Conservation (phyloP, 805 yeast species). For the Groenewaldozyma tartarivorans region DNA sequence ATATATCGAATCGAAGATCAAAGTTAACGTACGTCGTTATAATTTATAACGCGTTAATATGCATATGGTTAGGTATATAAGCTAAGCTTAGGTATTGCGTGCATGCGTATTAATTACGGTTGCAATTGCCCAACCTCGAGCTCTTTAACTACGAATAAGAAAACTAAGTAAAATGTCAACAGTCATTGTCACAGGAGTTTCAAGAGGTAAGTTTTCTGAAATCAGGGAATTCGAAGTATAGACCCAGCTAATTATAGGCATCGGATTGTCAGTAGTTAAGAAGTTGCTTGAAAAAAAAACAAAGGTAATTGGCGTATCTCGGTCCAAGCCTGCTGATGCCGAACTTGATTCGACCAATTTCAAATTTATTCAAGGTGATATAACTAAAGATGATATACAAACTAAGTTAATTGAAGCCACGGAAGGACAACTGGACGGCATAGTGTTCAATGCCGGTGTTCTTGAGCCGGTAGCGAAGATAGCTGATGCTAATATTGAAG, state of each 20-base stretch:
- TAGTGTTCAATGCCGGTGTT: constrained; percentile 65
- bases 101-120: no score
- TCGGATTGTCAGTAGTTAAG: constrained; percentile 70
- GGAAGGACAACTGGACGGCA: constrained; percentile 43
- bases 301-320: constrained; percentile 61
- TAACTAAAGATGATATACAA: constrained; percentile 32
- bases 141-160: no score
- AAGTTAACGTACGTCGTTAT: no score
- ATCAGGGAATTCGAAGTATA: background rate
- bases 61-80: no score
- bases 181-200: constrained; percentile 31
- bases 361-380: constrained; percentile 42
- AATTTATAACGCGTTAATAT: no score
- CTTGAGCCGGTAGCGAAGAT: constrained; percentile 61
- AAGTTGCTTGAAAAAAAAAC: constrained; percentile 34
- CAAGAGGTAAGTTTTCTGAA: constrained; percentile 21
- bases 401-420: constrained; percentile 30
- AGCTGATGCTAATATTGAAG: constrained; percentile 41
- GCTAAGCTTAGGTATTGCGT: no score
- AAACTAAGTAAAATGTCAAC: no score
- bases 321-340: constrained; percentile 38
- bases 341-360: constrained; percentile 4
- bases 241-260: constrained; percentile 30
- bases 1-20: no score
- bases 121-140: no score